A percentile compares a stretch with the other conserved stretches of the same genome.
These are phyloP conservation scores for Fusarium clavum DNA, from an alignment of 2,329 filamentous ascomycete genomes.

Conservation along the genomic window DNA sequence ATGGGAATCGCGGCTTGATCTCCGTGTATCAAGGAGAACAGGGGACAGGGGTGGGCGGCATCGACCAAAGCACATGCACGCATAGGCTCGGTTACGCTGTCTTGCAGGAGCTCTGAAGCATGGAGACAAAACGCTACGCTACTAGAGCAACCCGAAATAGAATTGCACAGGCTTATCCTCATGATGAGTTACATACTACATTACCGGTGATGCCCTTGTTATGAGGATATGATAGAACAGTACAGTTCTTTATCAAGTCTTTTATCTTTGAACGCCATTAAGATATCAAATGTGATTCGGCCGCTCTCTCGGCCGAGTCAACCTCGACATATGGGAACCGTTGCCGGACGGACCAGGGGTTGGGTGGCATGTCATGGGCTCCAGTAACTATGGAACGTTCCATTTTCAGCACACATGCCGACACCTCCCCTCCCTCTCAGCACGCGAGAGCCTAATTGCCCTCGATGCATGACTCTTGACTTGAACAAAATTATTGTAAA, in stretches of 20 bases:
- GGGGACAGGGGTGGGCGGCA: slow-evolving; percentile 34
- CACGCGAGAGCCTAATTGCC: not conserved
- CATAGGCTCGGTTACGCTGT: slow-evolving; percentile 17
- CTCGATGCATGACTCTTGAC: not conserved
- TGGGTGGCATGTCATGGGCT: slow-evolving; percentile 31
- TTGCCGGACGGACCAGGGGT: slow-evolving; percentile 23
- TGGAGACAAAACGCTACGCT: slow-evolving; percentile 7
- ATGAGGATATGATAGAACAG: not conserved
- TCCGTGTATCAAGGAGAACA: slow-evolving; percentile 16
- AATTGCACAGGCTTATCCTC: not conserved
- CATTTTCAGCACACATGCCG: slow-evolving; percentile 26
- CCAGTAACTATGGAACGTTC: slow-evolving; percentile 39
- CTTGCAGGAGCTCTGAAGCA: slow-evolving; percentile 23
- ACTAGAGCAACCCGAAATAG: slow-evolving; percentile 5
- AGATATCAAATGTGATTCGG: slow-evolving; percentile 19
- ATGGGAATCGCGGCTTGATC: slow-evolving; percentile 32
- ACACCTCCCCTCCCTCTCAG: not conserved
- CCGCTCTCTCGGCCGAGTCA: slow-evolving; percentile 35
- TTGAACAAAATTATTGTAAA: not conserved
- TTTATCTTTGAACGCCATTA: slow-evolving; percentile 1
- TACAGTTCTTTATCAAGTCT: not conserved
- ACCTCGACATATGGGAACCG: slow-evolving; percentile 10
- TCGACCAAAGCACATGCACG: slow-evolving; percentile 28
- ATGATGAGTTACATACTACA: not conserved
- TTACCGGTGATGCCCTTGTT: slow-evolving; percentile 1